A percentile compares a stretch with the other conserved stretches of the same genome.
Evolutionary conservation across 2,329 filamentous ascomycete genomes (phyloP).

Genomic region (Pyrenochaeta sp.): DNA sequence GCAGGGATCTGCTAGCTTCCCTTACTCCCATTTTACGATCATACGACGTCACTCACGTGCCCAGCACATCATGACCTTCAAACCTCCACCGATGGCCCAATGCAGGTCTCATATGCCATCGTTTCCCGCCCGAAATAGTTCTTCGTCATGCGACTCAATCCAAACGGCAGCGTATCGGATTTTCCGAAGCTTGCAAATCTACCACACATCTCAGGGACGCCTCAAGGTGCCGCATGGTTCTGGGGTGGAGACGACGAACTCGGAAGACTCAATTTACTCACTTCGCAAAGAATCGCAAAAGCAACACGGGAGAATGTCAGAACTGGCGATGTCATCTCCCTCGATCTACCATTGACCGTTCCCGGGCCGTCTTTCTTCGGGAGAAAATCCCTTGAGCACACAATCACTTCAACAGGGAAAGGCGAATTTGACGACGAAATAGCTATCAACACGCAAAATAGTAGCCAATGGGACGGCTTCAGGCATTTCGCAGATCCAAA

Average conservation of each 20-base stretch:
- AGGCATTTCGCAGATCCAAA: slow-evolving; percentile 44
- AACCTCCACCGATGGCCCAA: too few relatives aligned
- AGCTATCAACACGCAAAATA: slow-evolving; percentile 43
- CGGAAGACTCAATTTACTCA: slow-evolving; percentile 68
- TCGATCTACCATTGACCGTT: slow-evolving; percentile 67
- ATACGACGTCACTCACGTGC: too few relatives aligned
- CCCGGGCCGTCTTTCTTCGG: slow-evolving; percentile 63
- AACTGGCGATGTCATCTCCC: slow-evolving; percentile 61
- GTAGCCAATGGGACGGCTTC: slow-evolving; percentile 46
- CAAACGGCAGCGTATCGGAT: slow-evolving; percentile 22
- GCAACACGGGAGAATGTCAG: slow-evolving; percentile 60
- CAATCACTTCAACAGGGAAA: slow-evolving; percentile 21
- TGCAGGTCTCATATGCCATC: too few relatives aligned
- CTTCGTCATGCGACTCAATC: slow-evolving; percentile 25
- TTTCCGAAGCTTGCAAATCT: slow-evolving; percentile 30
- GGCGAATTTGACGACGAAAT: slow-evolving; percentile 38
- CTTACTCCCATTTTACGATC: too few relatives aligned
- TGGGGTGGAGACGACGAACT: slow-evolving; percentile 48
- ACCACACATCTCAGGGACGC: slow-evolving; percentile 29
- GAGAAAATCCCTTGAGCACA: slow-evolving; percentile 60
- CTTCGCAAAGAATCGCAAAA: slow-evolving; percentile 60
- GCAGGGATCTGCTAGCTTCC: too few relatives aligned
- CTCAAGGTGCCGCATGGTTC: slow-evolving; percentile 30
- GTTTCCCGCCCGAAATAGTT: too few relatives aligned
- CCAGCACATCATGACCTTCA: too few relatives aligned